A percentile compares a stretch with the other conserved stretches of the same genome.
phyloP scores from a whole-genome alignment of 2,329 filamentous ascomycete species.

The Nigrograna mackinnonii region DNA sequence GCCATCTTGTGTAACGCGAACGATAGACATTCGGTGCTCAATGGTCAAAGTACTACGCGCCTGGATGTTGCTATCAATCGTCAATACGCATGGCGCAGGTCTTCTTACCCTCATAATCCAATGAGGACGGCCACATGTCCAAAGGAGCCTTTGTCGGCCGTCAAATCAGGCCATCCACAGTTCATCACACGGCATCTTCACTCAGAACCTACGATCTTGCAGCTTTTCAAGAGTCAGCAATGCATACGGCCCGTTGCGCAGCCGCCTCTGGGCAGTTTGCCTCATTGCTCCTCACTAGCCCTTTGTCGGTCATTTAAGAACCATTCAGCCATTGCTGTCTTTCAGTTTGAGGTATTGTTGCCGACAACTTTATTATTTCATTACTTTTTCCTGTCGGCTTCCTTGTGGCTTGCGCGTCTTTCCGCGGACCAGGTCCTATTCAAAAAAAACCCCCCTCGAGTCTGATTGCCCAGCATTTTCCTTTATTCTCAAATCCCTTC shows the following conservation, averaged over 20 bases:
- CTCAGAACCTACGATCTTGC: neutral
- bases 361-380: no score
- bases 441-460: neutral
- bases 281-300: no score
- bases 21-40: neutral
- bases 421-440: no score
- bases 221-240: neutral
- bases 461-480: neutral
- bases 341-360: no score
- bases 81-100: neutral
- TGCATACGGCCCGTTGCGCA: neutral
- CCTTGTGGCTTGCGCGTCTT: no score
- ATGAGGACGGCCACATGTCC: neutral
- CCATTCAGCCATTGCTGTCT: no score
- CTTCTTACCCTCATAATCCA: neutral
- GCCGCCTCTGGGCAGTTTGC: neutral
- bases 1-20: slow-evolving; percentile 6
- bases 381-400: no score
- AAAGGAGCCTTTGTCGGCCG: no score
- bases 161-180: no score
- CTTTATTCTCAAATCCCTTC: neutral
- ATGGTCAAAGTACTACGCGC: neutral
- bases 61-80: neutral
- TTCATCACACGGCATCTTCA: neutral
- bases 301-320: no score